Conservation (phyloP, 805 yeast genomes). For the Cyberlindnera nakhonratchasimensis region DNA sequence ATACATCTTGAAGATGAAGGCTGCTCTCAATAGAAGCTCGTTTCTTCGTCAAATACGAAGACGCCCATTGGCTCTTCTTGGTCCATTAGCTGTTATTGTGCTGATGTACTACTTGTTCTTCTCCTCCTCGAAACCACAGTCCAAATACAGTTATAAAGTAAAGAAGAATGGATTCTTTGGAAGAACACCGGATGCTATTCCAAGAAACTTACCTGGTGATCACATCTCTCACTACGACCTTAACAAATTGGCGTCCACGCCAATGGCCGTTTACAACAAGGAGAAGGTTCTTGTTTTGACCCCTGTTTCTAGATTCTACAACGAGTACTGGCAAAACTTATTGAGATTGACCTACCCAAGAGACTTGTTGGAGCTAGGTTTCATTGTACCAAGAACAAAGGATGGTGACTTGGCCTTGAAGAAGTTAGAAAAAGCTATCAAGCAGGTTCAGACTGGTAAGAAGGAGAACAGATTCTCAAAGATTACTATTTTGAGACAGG, state of each 20-base stretch:
- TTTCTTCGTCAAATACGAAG: conserved; percentile 56
- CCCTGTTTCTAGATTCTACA: conserved; percentile 85
- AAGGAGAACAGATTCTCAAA: conserved; percentile 69
- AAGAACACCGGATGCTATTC: conserved; percentile 51
- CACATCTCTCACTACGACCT: conserved; percentile 83
- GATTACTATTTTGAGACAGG: conserved; percentile 88
- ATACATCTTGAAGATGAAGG: conserved; percentile 18
- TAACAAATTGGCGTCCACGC: conserved; percentile 69
- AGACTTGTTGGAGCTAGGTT: conserved; percentile 80
- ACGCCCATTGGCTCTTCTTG: conserved; percentile 47
- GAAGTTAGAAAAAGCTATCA: conserved; percentile 70
- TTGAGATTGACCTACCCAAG: conserved; percentile 77
- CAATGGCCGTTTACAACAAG: conserved; percentile 66
- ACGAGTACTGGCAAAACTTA: conserved; percentile 85
- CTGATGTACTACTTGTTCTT: conserved; percentile 41
- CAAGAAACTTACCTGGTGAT: conserved; percentile 62
- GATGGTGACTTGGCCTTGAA: conserved; percentile 81
- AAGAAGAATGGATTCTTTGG: conserved; percentile 31
- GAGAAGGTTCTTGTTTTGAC: conserved; percentile 85
- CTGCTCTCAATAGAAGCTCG: conserved; percentile 29
- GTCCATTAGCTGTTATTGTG: conserved; percentile 43
- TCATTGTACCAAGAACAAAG: conserved; percentile 77
- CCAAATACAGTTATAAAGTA: conserved; percentile 28
- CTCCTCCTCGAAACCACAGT: conserved; percentile 30
- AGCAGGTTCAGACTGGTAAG: conserved; percentile 61